Conservation (phyloP, 2,329 filamentous ascomycete genomes). For the Gyromitra esculenta region DNA sequence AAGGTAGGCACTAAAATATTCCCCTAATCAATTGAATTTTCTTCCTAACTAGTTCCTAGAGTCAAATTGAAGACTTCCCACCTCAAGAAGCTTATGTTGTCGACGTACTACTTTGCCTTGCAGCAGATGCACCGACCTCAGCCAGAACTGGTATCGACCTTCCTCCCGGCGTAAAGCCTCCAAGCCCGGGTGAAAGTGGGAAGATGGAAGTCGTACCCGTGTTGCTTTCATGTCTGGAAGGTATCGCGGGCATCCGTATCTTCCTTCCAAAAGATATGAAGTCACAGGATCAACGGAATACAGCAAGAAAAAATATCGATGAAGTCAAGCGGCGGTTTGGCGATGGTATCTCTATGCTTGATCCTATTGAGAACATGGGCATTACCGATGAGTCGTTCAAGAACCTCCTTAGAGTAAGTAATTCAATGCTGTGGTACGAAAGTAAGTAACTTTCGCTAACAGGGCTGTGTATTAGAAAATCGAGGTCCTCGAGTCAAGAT, state of each 20-base stretch:
- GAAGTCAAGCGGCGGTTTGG: slow-evolving; percentile 90
- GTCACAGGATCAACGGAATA: slow-evolving; percentile 73
- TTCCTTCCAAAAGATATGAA: slow-evolving; percentile 82
- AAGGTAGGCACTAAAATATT: slow-evolving; percentile 64
- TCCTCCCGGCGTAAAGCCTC: slow-evolving; percentile 62
- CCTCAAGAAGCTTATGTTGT: slow-evolving; percentile 83
- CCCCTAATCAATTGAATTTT: not conserved
- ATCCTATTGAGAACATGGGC: slow-evolving; percentile 95
- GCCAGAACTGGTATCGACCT: slow-evolving; percentile 66
- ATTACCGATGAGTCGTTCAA: slow-evolving; percentile 94
- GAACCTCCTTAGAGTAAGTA: slow-evolving; percentile 75
- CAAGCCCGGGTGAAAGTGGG: slow-evolving; percentile 70
- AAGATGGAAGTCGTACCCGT: slow-evolving; percentile 87
- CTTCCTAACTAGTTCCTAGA: slow-evolving; percentile 24
- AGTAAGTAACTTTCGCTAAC: slow-evolving; percentile 1
- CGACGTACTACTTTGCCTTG: slow-evolving; percentile 78
- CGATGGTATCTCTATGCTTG: slow-evolving; percentile 86
- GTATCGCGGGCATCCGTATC: slow-evolving; percentile 83
- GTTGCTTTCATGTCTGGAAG: slow-evolving; percentile 83
- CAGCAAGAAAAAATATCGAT: slow-evolving; percentile 72
- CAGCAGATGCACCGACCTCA: slow-evolving; percentile 69
- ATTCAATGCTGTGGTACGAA: not conserved
- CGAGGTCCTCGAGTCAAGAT: slow-evolving; percentile 89
- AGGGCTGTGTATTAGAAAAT: slow-evolving; percentile 74
- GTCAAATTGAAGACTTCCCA: slow-evolving; percentile 67